Conservation (phyloP, 2,329 filamentous ascomycete species). For the Sarocladium oryzae region DNA sequence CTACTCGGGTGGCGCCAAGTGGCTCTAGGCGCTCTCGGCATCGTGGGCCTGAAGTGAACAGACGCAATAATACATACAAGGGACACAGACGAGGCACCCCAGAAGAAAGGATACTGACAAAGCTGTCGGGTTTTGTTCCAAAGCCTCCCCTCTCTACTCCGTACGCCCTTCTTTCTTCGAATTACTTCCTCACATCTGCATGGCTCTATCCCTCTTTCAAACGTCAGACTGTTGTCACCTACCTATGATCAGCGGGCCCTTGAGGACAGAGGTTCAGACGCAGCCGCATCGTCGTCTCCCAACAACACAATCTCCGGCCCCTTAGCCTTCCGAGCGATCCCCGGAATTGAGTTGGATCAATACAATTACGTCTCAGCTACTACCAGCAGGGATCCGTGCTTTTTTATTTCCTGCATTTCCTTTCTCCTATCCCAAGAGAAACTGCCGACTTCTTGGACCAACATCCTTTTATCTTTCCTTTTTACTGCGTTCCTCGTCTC, state of each 20-base stretch:
- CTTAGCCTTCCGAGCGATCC: background rate
- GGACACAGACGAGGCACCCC: background rate
- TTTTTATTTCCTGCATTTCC: background rate
- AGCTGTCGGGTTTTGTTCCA: no score
- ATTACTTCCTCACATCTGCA: no score
- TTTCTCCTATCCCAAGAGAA: no score
- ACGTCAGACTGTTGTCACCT: no score
- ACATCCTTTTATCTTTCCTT: no score
- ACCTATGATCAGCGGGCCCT: background rate
- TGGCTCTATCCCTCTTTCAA: no score
- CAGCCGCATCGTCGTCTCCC: slow-evolving; percentile 5
- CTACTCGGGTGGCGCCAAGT: slow-evolving; percentile 1
- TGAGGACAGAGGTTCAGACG: background rate
- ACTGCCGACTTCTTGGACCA: no score
- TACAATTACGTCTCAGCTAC: background rate
- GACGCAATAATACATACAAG: background rate
- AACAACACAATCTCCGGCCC: slow-evolving; percentile 8
- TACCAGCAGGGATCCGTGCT: background rate
- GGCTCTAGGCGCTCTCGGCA: slow-evolving; percentile 5
- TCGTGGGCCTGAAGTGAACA: background rate
- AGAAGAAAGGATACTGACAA: background rate
- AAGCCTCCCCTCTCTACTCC: no score
- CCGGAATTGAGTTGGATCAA: slow-evolving; percentile 1
- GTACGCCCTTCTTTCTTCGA: no score
- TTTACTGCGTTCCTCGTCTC: background rate